phyloP scores from a whole-genome alignment of 2,329 filamentous ascomycete genomes.

The Sclerotinia borealis region DNA sequence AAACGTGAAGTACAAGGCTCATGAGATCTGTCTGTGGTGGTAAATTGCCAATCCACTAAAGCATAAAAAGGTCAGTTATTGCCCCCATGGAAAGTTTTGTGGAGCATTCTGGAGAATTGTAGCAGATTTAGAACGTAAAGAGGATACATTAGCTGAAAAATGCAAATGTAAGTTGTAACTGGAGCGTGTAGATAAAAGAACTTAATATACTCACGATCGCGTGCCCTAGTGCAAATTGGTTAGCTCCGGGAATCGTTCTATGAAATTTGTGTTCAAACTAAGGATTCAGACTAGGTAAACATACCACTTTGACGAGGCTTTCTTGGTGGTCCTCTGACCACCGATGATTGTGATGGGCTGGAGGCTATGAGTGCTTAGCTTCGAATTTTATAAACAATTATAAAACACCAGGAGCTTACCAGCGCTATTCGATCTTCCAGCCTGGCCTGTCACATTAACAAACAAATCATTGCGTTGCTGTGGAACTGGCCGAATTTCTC shows the following conservation, averaged over 20 bases:
- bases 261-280: neutral
- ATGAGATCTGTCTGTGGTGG: slow-evolving; percentile 77
- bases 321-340: slow-evolving; percentile 48
- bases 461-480: slow-evolving; percentile 19
- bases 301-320: slow-evolving; percentile 58
- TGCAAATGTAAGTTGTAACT: neutral
- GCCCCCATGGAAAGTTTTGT: no score
- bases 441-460: slow-evolving; percentile 8
- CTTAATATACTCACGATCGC: slow-evolving; percentile 47
- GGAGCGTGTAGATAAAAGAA: neutral
- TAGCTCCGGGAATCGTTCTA: neutral
- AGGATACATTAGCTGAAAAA: neutral
- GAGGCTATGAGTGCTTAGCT: slow-evolving; percentile 26
- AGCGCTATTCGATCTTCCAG: slow-evolving; percentile 17
- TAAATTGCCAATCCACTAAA: slow-evolving; percentile 81
- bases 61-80: neutral
- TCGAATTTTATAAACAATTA: neutral
- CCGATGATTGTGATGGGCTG: slow-evolving; percentile 34
- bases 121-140: neutral
- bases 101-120: neutral
- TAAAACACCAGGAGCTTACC: slow-evolving; percentile 25
- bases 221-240: slow-evolving; percentile 53
- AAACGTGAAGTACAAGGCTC: slow-evolving; percentile 86
- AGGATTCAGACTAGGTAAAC: slow-evolving; percentile 25
- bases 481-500: slow-evolving; percentile 17